Conservation (phyloP, 2,329 filamentous ascomycete species). For the Fusarium praegraminearum region DNA sequence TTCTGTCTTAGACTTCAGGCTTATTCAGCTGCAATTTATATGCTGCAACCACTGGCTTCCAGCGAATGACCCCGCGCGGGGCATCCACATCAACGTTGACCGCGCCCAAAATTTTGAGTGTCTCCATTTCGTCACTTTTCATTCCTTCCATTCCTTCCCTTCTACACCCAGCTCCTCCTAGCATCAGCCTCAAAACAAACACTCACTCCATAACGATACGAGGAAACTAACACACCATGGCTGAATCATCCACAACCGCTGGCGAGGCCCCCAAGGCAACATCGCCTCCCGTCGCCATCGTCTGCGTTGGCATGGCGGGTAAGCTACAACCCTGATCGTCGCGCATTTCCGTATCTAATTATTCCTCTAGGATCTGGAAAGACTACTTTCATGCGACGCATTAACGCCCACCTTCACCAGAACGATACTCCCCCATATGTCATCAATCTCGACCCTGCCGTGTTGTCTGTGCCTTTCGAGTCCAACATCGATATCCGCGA, state of each 20-base stretch:
- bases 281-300: slow-evolving; percentile 78
- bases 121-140: slow-evolving; percentile 42
- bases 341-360: slow-evolving; percentile 7
- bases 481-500: slow-evolving; percentile 99
- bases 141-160: slow-evolving; percentile 8
- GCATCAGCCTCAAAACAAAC: neutral
- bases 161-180: slow-evolving; percentile 1
- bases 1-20: neutral
- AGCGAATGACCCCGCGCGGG: slow-evolving; percentile 48
- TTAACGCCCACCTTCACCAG: slow-evolving; percentile 90
- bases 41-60: slow-evolving; percentile 22
- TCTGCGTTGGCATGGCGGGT: slow-evolving; percentile 98
- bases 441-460: slow-evolving; percentile 95
- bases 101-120: slow-evolving; percentile 41
- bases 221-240: slow-evolving; percentile 44
- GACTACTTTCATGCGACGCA: slow-evolving; percentile 99
- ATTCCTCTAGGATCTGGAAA: slow-evolving; percentile 81
- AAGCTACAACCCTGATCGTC: slow-evolving; percentile 44
- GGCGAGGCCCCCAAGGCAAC: slow-evolving; percentile 45
- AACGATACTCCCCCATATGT: slow-evolving; percentile 89
- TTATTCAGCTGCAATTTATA: slow-evolving; percentile 22
- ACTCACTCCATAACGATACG: neutral
- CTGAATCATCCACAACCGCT: slow-evolving; percentile 50
- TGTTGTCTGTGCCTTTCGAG: slow-evolving; percentile 92
- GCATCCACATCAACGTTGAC: slow-evolving; percentile 39